Conservation (phyloP, 2,329 filamentous ascomycete genomes). For the Phoma herbarum region DNA sequence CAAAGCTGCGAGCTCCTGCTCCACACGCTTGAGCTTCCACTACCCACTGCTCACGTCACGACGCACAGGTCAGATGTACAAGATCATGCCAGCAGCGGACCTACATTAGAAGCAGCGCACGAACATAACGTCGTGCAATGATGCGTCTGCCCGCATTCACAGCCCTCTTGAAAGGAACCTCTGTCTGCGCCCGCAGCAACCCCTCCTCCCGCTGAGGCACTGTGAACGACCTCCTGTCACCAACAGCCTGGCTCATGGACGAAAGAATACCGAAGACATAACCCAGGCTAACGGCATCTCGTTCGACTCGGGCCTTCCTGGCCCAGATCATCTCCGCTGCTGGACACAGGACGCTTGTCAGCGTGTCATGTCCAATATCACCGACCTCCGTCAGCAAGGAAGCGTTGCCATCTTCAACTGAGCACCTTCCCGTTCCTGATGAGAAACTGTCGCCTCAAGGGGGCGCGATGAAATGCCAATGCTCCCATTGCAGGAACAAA, state of each 20-base stretch:
- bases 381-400: slow-evolving; percentile 8
- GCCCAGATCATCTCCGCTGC: slow-evolving; percentile 7
- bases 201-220: not conserved
- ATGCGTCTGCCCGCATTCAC: no score
- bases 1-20: no score
- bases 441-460: slow-evolving; percentile 9
- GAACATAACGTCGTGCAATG: no score
- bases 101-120: no score
- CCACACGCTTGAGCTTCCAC: not conserved
- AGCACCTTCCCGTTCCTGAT: slow-evolving; percentile 29
- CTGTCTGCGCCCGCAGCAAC: not conserved
- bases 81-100: not conserved
- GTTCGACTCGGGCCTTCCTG: slow-evolving; percentile 17
- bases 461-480: slow-evolving; percentile 14
- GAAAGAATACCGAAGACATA: not conserved
- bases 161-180: no score
- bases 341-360: slow-evolving; percentile 1
- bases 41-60: no score
- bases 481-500: slow-evolving; percentile 39
- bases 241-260: slow-evolving; percentile 5
- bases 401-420: not conserved
- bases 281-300: not conserved
- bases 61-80: not conserved
- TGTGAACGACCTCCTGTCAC: not conserved
- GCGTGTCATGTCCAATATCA: not conserved